Conservation (phyloP, 192 early-diverging fungal species). For the Backusella morwellensis region DNA sequence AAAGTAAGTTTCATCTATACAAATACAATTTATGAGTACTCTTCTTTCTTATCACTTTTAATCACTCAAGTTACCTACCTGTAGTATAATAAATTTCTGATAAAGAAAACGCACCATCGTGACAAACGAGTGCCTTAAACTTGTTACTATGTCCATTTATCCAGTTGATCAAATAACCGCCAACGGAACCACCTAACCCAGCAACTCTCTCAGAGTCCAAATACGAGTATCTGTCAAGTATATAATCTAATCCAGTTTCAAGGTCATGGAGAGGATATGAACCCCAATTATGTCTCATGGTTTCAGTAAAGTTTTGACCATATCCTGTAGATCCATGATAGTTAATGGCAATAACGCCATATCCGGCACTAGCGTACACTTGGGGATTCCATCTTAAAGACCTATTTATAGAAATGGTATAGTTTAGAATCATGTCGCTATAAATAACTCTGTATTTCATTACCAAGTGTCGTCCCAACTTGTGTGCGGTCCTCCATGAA, state of each 20-base stretch:
- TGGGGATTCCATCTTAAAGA: conserved; percentile 72
- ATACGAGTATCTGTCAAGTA: conserved; percentile 47
- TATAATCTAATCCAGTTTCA: conserved; percentile 68
- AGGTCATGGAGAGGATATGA: conserved; percentile 70
- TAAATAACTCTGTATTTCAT: background rate
- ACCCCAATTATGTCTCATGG: conserved; percentile 72
- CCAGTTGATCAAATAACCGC: conserved; percentile 85
- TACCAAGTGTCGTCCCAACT: conserved; percentile 58
- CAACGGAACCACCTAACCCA: conserved; percentile 73
- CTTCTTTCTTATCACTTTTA: background rate
- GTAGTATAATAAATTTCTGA: conserved; percentile 66
- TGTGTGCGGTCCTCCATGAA: conserved; percentile 84
- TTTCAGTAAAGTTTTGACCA: conserved; percentile 70
- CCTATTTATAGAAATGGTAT: background rate
- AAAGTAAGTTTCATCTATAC: conserved; percentile 74
- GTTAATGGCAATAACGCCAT: conserved; percentile 66
- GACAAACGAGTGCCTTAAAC: conserved; percentile 65
- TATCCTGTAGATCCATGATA: conserved; percentile 79
- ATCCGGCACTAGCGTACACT: conserved; percentile 69
- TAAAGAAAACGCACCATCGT: conserved; percentile 72
- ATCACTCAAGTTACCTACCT: background rate
- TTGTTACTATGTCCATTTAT: conserved; percentile 68
- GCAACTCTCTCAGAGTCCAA: conserved; percentile 56
- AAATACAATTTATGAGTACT: background rate
- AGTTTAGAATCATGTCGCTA: background rate